These are phyloP conservation scores for Tilletia walkeri DNA, from an alignment of 1,284 basidiomycete genomes.

Conservation along the genomic window DNA sequence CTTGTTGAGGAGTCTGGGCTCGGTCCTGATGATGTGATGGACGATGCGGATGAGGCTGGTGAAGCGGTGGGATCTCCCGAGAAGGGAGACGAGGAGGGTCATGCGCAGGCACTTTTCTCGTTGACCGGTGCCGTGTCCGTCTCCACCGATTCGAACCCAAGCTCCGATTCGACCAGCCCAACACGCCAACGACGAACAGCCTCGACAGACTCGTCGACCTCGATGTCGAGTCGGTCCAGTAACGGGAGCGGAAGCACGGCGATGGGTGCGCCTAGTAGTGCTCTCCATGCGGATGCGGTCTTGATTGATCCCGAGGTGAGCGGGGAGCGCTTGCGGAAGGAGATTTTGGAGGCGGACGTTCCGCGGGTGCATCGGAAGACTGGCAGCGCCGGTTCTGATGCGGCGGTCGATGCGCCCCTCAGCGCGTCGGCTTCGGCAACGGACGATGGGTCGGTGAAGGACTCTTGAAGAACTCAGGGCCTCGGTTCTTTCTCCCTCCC, in stretches of 20 bases:
- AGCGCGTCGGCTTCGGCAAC: too few relatives aligned
- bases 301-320: conserved; percentile 21
- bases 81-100: not conserved
- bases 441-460: too few relatives aligned
- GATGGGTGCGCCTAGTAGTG: not conserved
- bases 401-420: not conserved
- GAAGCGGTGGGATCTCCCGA: conserved; percentile 22
- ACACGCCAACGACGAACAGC: conserved; percentile 2
- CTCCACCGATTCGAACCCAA: not conserved
- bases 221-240: conserved; percentile 10
- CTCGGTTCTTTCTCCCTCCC: too few relatives aligned
- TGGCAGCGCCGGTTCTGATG: not conserved
- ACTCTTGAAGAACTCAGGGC: too few relatives aligned
- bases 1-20: conserved; percentile 24
- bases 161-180: not conserved
- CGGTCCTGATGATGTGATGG: conserved; percentile 21
- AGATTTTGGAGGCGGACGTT: conserved; percentile 31
- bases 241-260: not conserved
- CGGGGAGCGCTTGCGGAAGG: conserved; percentile 41
- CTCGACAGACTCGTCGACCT: conserved; percentile 7
- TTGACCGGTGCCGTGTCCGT: too few relatives aligned
- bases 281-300: not conserved
- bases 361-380: conserved; percentile 1
- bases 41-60: not conserved
- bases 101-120: not conserved